phyloP scores from a whole-genome alignment of 2,329 filamentous ascomycete species.

The Aspergillus puulaauensis region DNA sequence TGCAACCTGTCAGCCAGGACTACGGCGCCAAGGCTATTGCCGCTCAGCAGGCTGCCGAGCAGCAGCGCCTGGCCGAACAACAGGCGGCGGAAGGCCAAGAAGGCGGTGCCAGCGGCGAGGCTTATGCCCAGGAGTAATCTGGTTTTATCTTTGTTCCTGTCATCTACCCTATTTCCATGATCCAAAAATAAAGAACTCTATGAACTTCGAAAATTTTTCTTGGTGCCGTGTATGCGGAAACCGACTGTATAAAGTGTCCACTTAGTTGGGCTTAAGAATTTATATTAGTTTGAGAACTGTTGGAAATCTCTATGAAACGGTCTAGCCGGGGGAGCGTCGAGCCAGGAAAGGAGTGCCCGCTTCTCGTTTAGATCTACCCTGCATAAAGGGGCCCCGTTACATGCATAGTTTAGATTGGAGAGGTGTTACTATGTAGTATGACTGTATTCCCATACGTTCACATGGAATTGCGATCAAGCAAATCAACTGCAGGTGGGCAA shows the following conservation, averaged over 20 bases:
- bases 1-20: slow-evolving; percentile 96
- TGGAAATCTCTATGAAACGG: background rate
- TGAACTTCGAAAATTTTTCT: slow-evolving; percentile 22
- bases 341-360: background rate
- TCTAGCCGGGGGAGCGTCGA: background rate
- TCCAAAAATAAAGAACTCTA: slow-evolving; percentile 38
- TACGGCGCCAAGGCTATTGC: slow-evolving; percentile 89
- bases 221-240: background rate
- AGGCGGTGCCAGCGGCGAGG: slow-evolving; percentile 42
- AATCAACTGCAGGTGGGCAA: background rate
- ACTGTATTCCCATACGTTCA: too few species aligned
- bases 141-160: slow-evolving; percentile 33
- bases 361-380: background rate
- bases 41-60: slow-evolving; percentile 56
- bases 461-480: background rate
- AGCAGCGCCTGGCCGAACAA: slow-evolving; percentile 60
- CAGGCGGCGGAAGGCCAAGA: slow-evolving; percentile 51
- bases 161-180: slow-evolving; percentile 35
- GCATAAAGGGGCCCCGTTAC: background rate
- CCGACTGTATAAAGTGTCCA: background rate
- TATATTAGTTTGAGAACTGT: background rate
- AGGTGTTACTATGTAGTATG: too few species aligned
- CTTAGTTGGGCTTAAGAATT: background rate
- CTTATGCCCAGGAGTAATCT: slow-evolving; percentile 48
- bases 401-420: background rate